Evolutionary conservation across 2,329 filamentous ascomycete genomes (phyloP).

Genomic region (Stachybotrys echinatus): DNA sequence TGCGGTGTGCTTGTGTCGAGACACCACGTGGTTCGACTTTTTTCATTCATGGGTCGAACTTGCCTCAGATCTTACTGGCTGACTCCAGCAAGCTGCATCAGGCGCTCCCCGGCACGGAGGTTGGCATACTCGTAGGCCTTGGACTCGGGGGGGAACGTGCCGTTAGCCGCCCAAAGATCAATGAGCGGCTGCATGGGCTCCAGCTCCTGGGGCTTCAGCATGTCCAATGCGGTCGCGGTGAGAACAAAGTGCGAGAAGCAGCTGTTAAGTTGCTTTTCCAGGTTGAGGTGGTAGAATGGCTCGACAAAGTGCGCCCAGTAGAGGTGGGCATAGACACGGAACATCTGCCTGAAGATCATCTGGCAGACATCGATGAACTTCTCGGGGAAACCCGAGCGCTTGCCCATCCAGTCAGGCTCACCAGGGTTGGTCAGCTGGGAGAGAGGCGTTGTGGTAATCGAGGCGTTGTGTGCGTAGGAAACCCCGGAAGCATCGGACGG

Average conservation of each 20-base stretch:
- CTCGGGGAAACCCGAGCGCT: constrained; percentile 85
- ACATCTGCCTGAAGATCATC: constrained; percentile 96
- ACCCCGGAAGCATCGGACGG: constrained; percentile 75
- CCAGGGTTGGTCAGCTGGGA: constrained; percentile 56
- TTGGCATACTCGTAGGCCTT: constrained; percentile 64
- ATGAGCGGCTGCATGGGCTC: constrained; percentile 95
- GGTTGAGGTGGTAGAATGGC: constrained; percentile 77
- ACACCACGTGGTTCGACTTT: too few species aligned
- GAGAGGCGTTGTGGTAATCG: constrained; percentile 53
- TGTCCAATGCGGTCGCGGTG: constrained; percentile 72
- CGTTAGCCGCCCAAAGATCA: constrained; percentile 85
- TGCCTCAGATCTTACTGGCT: constrained; percentile 1
- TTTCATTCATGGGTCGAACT: too few species aligned
- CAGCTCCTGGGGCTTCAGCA: constrained; percentile 83
- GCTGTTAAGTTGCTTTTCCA: constrained; percentile 78
- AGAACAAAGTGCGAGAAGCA: constrained; percentile 83
- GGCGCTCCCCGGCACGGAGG: constrained; percentile 51
- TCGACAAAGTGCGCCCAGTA: constrained; percentile 94
- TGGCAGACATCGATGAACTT: constrained; percentile 88
- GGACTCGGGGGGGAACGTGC: constrained; percentile 74
- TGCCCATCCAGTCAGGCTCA: constrained; percentile 77
- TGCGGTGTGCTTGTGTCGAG: not conserved
- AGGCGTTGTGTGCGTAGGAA: constrained; percentile 59
- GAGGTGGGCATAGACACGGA: constrained; percentile 94
- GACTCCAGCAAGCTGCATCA: constrained; percentile 44